Percentiles rank a stretch among this genome's conserved stretches.
Conservation (phyloP, 768 basidiomycete genomes). For the Termitomyces sp. region DNA sequence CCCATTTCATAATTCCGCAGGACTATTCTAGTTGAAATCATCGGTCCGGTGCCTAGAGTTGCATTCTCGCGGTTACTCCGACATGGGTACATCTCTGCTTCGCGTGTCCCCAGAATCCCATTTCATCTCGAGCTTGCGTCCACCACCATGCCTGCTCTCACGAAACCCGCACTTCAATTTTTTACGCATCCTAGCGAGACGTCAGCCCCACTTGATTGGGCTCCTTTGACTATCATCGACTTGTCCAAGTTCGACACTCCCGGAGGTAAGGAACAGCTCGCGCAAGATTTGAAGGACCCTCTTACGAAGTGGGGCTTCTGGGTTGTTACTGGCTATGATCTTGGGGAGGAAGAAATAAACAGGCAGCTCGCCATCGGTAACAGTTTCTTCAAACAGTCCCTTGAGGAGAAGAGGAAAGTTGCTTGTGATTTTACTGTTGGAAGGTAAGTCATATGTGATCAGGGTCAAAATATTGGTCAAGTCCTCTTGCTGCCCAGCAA, state of each 20-base stretch:
- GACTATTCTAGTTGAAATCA: background rate
- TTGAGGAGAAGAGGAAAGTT: constrained; percentile 32
- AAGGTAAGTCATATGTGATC: constrained; percentile 18
- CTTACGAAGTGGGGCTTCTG: constrained; percentile 39
- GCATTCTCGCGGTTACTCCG: background rate
- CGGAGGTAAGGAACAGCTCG: constrained; percentile 30
- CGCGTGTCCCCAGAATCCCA: background rate
- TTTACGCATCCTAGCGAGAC: constrained; percentile 6
- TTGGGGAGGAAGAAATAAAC: constrained; percentile 33
- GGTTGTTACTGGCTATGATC: constrained; percentile 36
- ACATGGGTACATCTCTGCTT: constrained; percentile 1
- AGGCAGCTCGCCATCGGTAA: constrained; percentile 34
- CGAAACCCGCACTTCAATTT: constrained; percentile 8
- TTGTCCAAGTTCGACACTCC: constrained; percentile 29
- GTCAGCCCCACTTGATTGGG: constrained; percentile 26
- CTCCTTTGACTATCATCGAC: constrained; percentile 35
- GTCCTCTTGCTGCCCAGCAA: constrained; percentile 17
- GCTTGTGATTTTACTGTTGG: constrained; percentile 30
- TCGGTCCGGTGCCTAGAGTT: background rate
- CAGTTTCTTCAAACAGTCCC: constrained; percentile 31
- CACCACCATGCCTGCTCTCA: constrained; percentile 5
- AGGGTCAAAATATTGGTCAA: too few species aligned
- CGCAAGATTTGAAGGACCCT: constrained; percentile 32
- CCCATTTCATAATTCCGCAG: background rate
- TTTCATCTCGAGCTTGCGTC: background rate